Conservation (phyloP, 306 rosid genomes). For the Dalbergia cochinchinensis region DNA sequence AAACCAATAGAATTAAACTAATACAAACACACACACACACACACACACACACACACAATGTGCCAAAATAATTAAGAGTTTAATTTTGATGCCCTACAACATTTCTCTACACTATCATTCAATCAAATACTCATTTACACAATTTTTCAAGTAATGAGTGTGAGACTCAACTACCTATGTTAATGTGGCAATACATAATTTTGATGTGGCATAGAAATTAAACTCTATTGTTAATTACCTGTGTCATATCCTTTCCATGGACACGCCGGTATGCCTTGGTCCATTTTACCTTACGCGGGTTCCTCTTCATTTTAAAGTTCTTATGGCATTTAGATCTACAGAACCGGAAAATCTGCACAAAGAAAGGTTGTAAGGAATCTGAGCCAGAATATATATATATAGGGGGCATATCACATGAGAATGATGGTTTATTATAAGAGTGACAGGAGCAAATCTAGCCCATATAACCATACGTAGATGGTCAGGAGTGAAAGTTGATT, state of each 20-base stretch:
- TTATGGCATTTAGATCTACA: slow-evolving; percentile 96
- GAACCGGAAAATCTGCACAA: slow-evolving; percentile 78
- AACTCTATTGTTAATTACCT: slow-evolving; percentile 52
- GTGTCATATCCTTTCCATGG: slow-evolving; percentile 95
- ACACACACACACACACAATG: background rate
- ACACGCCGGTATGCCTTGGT: slow-evolving; percentile 83
- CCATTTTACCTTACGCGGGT: slow-evolving; percentile 95
- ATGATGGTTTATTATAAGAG: too few relatives aligned
- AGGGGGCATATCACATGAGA: too few relatives aligned
- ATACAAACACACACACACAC: background rate
- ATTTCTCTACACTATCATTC: too few relatives aligned
- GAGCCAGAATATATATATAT: background rate
- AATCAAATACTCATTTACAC: too few relatives aligned
- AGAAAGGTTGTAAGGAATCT: background rate
- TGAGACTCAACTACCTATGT: too few relatives aligned
- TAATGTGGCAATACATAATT: too few relatives aligned
- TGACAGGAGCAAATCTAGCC: too few relatives aligned
- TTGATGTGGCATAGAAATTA: too few relatives aligned
- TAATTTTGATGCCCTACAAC: too few relatives aligned
- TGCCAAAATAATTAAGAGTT: background rate
- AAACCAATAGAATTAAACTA: background rate
- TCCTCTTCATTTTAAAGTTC: slow-evolving; percentile 97
- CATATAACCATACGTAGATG: too few relatives aligned
- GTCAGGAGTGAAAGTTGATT: too few relatives aligned
- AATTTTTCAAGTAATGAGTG: too few relatives aligned